Evolutionary conservation across 2,329 filamentous ascomycete species (phyloP).

Genomic region (Xylaria sp.): DNA sequence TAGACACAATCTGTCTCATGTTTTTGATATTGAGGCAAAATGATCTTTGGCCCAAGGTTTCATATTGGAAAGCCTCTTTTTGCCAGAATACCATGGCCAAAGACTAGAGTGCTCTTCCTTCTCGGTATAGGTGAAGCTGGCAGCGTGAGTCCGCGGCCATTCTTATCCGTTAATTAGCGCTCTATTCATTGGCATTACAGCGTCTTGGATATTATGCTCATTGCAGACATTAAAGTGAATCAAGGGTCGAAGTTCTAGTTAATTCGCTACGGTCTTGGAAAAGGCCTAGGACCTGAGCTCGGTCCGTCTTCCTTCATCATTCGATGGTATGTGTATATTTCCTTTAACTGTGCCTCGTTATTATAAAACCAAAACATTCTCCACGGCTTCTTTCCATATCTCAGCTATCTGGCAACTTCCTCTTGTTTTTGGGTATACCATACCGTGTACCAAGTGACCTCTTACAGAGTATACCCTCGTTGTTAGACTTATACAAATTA

Average conservation of each 20-base stretch:
- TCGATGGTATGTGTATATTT: conserved; percentile 19
- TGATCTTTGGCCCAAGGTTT: conserved; percentile 33
- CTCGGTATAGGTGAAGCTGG: conserved; percentile 23
- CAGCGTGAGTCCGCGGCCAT: conserved; percentile 11
- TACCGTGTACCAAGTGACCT: conserved; percentile 18
- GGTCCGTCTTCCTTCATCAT: conserved; percentile 9
- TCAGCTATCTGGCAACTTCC: conserved; percentile 6
- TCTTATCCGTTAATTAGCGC: conserved; percentile 17
- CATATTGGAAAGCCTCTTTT: conserved; percentile 35
- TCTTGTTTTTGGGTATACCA: conserved; percentile 6
- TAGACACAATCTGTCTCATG: conserved; percentile 34
- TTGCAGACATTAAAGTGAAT: conserved; percentile 27
- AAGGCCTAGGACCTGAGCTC: conserved; percentile 7
- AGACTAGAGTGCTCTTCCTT: conserved; percentile 22
- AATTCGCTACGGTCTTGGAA: conserved; percentile 5
- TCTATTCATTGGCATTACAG: conserved; percentile 25
- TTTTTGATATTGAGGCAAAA: conserved; percentile 38
- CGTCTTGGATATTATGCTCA: conserved; percentile 26
- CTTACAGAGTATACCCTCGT: conserved; percentile 21
- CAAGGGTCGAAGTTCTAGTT: conserved; percentile 18
- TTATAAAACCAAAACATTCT: conserved; percentile 8
- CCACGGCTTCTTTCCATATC: conserved; percentile 3
- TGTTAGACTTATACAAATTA: conserved; percentile 11
- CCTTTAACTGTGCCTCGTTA: background rate
- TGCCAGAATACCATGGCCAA: conserved; percentile 35